These are phyloP conservation scores for Leptographium galeiforme DNA, from an alignment of 2,329 filamentous ascomycete species.

Conservation along the genomic window DNA sequence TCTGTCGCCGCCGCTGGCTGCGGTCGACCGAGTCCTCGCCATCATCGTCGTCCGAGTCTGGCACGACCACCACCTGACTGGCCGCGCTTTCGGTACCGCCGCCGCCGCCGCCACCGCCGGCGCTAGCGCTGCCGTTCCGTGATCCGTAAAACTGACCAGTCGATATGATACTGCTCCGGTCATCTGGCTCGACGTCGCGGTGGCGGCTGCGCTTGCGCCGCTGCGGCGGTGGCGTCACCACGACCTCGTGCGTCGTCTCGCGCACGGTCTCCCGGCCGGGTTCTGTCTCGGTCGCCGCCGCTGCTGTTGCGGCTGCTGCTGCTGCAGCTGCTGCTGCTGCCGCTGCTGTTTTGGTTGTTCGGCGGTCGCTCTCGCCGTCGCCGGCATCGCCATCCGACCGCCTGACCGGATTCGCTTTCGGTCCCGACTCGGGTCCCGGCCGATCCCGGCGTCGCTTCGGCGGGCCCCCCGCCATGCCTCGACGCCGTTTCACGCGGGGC, in stretches of 20 bases:
- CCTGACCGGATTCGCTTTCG: too few relatives aligned
- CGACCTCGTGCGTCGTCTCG: not conserved
- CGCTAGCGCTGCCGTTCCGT: not conserved
- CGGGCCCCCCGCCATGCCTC: too few relatives aligned
- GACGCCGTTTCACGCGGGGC: not conserved
- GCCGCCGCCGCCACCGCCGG: not conserved
- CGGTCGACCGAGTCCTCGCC: conserved; percentile 5
- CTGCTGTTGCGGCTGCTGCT: not conserved
- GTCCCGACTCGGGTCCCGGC: not conserved
- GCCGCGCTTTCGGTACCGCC: not conserved
- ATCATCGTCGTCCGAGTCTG: conserved; percentile 8
- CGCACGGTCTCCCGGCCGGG: not conserved
- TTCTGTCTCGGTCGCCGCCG: not conserved
- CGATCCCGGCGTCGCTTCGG: not conserved
- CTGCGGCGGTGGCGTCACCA: not conserved
- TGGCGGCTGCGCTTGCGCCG: not conserved
- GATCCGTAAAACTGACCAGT: conserved; percentile 2
- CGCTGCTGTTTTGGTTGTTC: not conserved
- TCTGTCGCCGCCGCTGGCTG: conserved; percentile 9
- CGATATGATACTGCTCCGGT: conserved; percentile 3
- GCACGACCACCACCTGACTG: not conserved
- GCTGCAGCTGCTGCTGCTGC: not conserved
- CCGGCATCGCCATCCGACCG: too few relatives aligned
- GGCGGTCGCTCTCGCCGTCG: not conserved
- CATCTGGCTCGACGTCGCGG: not conserved